These are phyloP conservation scores for Penicillium cinerascens DNA, from an alignment of 495 filamentous ascomycete species.

Conservation along the genomic window DNA sequence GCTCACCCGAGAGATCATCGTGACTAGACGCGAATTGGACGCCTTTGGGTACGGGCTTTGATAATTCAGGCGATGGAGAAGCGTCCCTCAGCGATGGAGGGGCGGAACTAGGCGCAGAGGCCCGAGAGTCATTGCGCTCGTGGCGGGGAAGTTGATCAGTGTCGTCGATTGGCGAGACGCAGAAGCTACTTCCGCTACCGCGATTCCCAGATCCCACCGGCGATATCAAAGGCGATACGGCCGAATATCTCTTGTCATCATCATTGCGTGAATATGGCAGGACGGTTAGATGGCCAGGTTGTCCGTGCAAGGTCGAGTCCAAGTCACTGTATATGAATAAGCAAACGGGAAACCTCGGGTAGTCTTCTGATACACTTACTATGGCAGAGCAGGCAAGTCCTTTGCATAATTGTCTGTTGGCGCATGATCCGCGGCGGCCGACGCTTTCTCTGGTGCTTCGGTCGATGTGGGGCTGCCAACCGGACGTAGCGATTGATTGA, in stretches of 20 bases:
- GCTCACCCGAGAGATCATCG: constrained; percentile 49
- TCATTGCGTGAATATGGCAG: neutral
- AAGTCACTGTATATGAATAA: neutral
- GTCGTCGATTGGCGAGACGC: constrained; percentile 48
- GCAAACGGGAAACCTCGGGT: neutral
- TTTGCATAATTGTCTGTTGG: constrained; percentile 19
- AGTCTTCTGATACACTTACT: constrained; percentile 26
- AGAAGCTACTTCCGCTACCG: constrained; percentile 33
- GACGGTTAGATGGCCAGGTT: neutral
- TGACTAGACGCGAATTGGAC: constrained; percentile 9
- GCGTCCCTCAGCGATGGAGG: neutral
- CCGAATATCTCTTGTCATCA: constrained; percentile 14
- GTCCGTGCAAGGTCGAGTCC: neutral
- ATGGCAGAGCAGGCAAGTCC: constrained; percentile 38
- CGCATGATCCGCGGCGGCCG: neutral
- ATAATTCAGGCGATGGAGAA: constrained; percentile 5
- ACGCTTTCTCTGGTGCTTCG: constrained; percentile 34
- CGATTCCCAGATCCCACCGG: constrained; percentile 17
- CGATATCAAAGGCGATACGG: constrained; percentile 48
- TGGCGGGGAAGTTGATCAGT: constrained; percentile 4
- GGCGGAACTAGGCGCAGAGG: constrained; percentile 5
- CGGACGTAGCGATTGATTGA: constrained; percentile 41
- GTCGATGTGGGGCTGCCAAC: constrained; percentile 46
- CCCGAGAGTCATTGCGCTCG: constrained; percentile 3
- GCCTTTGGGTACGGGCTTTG: constrained; percentile 2